Conservation (phyloP, 2,329 filamentous ascomycete genomes). For the Ascomycota sp. region DNA sequence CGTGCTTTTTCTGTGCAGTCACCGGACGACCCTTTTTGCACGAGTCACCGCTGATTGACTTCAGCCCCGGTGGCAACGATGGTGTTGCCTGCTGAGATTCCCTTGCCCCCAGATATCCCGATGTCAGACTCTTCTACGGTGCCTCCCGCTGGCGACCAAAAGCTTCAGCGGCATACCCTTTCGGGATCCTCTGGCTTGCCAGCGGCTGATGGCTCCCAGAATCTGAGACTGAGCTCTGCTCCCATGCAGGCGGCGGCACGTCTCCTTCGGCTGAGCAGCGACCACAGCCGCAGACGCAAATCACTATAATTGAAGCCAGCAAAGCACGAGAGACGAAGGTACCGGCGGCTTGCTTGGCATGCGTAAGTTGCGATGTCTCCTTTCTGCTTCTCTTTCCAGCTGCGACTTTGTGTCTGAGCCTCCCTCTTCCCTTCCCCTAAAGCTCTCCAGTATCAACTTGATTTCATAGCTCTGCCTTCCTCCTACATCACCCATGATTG, state of each 20-base stretch:
- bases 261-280: neutral
- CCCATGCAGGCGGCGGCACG: neutral
- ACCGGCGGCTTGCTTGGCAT: constrained; percentile 33
- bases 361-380: constrained; percentile 19
- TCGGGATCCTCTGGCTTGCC: constrained; percentile 1
- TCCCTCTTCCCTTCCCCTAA: neutral
- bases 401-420: neutral
- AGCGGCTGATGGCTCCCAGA: neutral
- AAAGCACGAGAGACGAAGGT: constrained; percentile 14
- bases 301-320: constrained; percentile 1
- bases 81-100: constrained; percentile 2
- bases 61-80: constrained; percentile 1
- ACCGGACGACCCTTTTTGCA: too few relatives aligned
- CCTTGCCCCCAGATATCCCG: constrained; percentile 1
- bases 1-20: too few relatives aligned
- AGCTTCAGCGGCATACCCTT: neutral
- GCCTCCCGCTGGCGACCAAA: too few relatives aligned
- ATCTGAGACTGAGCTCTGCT: neutral
- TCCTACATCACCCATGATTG: too few relatives aligned
- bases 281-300: constrained; percentile 1
- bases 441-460: too few relatives aligned
- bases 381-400: too few relatives aligned
- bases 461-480: too few relatives aligned
- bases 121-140: neutral
- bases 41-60: too few relatives aligned